Evolutionary conservation across 305 asterid species (phyloP), one percentile per base, ranked within the genome.

Genomic region (Stenogyne calaminthoides): DNA sequence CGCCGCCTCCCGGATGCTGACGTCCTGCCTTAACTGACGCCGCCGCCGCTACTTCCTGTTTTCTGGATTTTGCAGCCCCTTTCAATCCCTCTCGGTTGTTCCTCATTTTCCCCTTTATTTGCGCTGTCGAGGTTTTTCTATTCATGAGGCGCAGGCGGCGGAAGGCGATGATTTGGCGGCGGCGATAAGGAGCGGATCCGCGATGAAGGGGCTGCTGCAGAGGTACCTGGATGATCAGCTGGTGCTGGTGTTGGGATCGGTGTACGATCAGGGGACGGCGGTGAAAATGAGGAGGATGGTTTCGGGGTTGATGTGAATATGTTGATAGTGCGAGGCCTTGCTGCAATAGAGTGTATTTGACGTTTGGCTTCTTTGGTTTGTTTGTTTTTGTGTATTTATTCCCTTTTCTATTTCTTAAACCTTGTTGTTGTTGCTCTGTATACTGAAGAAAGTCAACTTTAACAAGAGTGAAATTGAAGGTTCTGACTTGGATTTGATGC

Each of bases 151-250:
- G 84, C 46, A 49, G 39, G 73, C 76, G 77, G 55, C 69, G 64
- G 55, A 9, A 15, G 77, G 34, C 64, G 74, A 65, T 18, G 78
- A 3, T n/a, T n/a, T 9, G 72, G 16, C 7, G 74, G 73, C 60
- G 75, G 67, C n/a, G 75, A 18, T 10, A 7, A 64, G 70, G 27
- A 2, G 61, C 37, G 19, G 78, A 6, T 25, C 32, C 25, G 5
- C 2, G 69, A 39, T 0, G 84, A 78, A 19, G n/a, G 84, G 83
- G 14, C 49, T 84, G 87, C 71, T 86, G 83, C 87, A 86, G 78
- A 77, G 88, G 65, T 86, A 86, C 46, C 76, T 86, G 68, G 83
- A 86, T 32, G 91, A 86, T 54, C 91, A 86, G 81, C 57, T 86
- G 77, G 39, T n/a, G 70, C 82, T 86, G 37, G 87, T 80, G 65